Evolutionary conservation across 2,329 filamentous ascomycete species (phyloP), one percentile per base, ranked within the genome.

Genomic region (Lithohypha guttulata): DNA sequence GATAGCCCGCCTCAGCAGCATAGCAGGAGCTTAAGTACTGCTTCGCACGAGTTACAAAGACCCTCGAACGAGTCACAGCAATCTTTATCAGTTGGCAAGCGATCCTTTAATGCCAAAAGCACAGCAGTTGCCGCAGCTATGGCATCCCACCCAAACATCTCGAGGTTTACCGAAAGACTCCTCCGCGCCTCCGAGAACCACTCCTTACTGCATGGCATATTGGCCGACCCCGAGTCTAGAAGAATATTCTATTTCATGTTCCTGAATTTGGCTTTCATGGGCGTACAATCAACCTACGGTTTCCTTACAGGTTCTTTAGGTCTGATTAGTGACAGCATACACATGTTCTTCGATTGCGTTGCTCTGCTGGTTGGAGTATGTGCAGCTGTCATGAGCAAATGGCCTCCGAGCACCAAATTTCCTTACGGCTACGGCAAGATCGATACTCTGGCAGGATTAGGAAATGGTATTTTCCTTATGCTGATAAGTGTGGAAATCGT

Each of bases 341-440:
- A 98, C 63, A 98, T 98, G 91, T 89, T 98, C 55, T 96, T 98
- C 53, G 91, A 98, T 61, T 98, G 91, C 51, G 78, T 95, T 23
- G 91, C 89, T 14, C 71, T 98, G 19, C 76, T 84, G 1, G 86
- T 98, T 23, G 91, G 91, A 8, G 69, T 98, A 7, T 81, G 89
- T 51, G 91, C 91, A 19, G 81, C 89, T 2, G 86, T 98, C 4
- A 84, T 94, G 68, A 91, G 84, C 62, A 96, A 96, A 61, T 95
- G 91, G 87, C 86, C 87, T 1, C 82, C 86, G 1, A 94, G 81
- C 56, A 71, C 82, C 43, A 72, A 79, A 14, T 96, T 94, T 52
- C 91, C 91, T 0, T 96, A 95, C 55, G 91, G 91, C 0, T 91
- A 94, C 58, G 87, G 89, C 42, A 98, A 96, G 61, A 84, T 98